Evolutionary conservation across 2,329 filamentous ascomycete species (phyloP), one percentile per base, ranked within the genome.

Genomic region (Coleophoma cylindrospora): DNA sequence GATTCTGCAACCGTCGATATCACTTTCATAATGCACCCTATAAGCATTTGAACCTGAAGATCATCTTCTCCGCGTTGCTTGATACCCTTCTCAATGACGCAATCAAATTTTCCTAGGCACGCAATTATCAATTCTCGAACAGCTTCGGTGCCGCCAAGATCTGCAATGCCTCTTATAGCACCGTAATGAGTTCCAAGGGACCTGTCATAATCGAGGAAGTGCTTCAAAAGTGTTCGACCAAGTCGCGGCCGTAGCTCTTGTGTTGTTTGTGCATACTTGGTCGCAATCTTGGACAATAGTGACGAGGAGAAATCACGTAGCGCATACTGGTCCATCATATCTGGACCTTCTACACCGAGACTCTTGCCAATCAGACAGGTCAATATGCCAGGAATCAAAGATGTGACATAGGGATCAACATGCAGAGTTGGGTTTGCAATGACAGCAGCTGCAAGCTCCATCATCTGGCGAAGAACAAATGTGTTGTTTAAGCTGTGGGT

Each of bases 401-500:
- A 70, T 48, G 74, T 79, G 48, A 79, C 77, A 55, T 83, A 83
- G 0, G 80, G 78, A 40, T 81, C 77, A 34, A 82, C 74, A 68
- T 90, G 95, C 34, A 96, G 81, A 56, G 83, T 84, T 51, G 83
- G 80, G 65, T 96, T 97, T 58, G 86, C 81, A 45, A 96, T 86
- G 46, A 99, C 75, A 2, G 92, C 89, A 45, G 88, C 81, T 1
- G 89, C 86, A 53, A 97, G 81, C 62, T 91, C 86, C 87, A 99
- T 92, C 82, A 95, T 94, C 67, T 95, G 90, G 17, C 84, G 85
- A 19, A 99, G 76, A 5, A 91, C 83, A 65, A 96, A 96, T 2
- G 91, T 79, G 66, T 95, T 89, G 70, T 95, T 91, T 57, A 96
- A 79, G 58, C 86, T 87, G 67, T 99, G 94, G 1, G 94, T 97